Percentiles rank a stretch among this genome's conserved stretches.
phyloP scores from a whole-genome alignment of 2,329 filamentous ascomycete genomes.

The Cordyceps pruinosa region DNA sequence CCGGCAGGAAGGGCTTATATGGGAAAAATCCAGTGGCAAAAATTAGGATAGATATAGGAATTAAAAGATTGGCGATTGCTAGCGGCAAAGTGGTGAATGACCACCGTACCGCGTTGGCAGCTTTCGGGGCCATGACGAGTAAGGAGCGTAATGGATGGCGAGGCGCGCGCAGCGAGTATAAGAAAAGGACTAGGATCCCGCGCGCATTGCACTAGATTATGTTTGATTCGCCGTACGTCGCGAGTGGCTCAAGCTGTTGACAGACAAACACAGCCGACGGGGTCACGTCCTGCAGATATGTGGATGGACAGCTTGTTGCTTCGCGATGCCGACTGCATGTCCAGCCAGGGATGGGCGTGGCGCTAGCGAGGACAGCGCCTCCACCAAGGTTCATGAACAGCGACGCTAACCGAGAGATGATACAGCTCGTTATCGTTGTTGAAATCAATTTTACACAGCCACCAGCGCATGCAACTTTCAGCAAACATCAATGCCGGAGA shows the following conservation, averaged over 20 bases:
- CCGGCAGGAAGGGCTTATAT: conserved; percentile 89
- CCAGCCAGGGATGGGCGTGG: not conserved
- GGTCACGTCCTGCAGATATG: not conserved
- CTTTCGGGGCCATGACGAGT: conserved; percentile 2
- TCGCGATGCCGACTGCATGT: not conserved
- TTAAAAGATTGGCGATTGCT: conserved; percentile 64
- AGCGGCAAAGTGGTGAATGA: conserved; percentile 39
- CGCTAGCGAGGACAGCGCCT: conserved; percentile 6
- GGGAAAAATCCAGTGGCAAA: conserved; percentile 95
- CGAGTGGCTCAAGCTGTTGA: not conserved
- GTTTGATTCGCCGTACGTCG: not conserved
- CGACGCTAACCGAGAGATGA: not conserved
- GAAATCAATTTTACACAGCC: not conserved
- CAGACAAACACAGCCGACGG: not conserved
- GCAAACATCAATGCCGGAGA: no score
- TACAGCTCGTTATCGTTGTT: no score
- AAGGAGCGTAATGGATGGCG: not conserved
- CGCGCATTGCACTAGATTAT: not conserved
- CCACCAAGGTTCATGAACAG: not conserved
- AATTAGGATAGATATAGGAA: conserved; percentile 64
- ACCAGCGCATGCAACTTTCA: no score
- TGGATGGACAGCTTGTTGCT: not conserved
- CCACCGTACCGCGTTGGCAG: conserved; percentile 13
- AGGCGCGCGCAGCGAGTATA: not conserved
- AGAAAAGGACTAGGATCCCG: not conserved